Evolutionary conservation across 2,329 filamentous ascomycete genomes (phyloP).

Genomic region (Colletotrichum melonis): DNA sequence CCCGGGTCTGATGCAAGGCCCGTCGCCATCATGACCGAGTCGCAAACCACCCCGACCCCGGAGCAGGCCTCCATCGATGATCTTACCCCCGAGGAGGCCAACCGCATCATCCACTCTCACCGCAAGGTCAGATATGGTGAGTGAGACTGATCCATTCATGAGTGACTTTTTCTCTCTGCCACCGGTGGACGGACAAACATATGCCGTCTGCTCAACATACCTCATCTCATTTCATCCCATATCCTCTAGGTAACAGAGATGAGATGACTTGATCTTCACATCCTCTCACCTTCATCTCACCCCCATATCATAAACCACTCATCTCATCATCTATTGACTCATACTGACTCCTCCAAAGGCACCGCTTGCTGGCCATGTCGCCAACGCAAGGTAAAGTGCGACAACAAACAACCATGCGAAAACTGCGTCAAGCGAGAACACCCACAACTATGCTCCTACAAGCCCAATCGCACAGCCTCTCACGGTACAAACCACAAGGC

Average conservation of each 20-base stretch:
- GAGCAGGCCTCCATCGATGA: constrained; percentile 63
- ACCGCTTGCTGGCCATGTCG: constrained; percentile 76
- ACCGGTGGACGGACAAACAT: not conserved
- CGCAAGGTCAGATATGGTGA: constrained; percentile 76
- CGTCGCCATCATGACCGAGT: constrained; percentile 53
- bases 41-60: constrained; percentile 56
- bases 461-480: constrained; percentile 64
- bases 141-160: constrained; percentile 41
- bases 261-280: not conserved
- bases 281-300: not conserved
- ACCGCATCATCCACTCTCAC: constrained; percentile 75
- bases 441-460: constrained; percentile 73
- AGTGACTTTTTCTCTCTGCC: not conserved
- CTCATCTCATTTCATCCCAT: not conserved
- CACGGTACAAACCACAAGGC: constrained; percentile 41
- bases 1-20: constrained; percentile 25
- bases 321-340: not conserved
- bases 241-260: not conserved
- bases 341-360: constrained; percentile 44
- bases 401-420: constrained; percentile 76
- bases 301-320: not conserved
- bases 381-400: constrained; percentile 76
- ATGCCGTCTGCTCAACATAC: not conserved
- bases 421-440: constrained; percentile 76
- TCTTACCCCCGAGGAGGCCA: constrained; percentile 73